A percentile compares a stretch with the other conserved stretches of the same genome.
Conservation (phyloP, 192 early-diverging fungal genomes). For the Coemansia sp. region DNA sequence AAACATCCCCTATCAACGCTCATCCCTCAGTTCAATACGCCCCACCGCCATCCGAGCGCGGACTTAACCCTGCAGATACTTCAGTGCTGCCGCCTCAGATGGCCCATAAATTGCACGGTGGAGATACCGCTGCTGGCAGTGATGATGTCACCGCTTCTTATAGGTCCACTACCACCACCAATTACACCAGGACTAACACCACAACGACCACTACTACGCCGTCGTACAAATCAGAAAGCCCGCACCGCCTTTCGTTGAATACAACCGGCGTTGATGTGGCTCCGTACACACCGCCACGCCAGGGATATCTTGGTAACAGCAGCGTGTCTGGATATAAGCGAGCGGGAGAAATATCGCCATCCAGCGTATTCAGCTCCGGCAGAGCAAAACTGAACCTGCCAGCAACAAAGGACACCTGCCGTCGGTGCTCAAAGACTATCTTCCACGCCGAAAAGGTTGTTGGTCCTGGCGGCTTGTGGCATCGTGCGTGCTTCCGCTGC, state of each 20-base stretch:
- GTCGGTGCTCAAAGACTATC: constrained; percentile 48
- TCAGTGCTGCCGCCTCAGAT: background rate
- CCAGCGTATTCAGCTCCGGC: constrained; percentile 51
- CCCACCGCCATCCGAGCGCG: constrained; percentile 2
- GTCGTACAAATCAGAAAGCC: constrained; percentile 1
- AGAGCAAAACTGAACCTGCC: constrained; percentile 37
- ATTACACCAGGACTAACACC: background rate
- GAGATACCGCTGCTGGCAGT: background rate
- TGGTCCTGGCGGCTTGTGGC: constrained; percentile 55
- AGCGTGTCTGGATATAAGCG: constrained; percentile 11
- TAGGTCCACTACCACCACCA: background rate
- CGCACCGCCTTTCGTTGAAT: background rate
- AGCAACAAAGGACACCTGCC: constrained; percentile 46
- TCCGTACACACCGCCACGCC: constrained; percentile 20
- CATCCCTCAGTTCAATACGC: background rate
- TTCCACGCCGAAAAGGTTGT: constrained; percentile 57
- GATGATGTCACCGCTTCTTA: background rate
- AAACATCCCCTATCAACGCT: background rate
- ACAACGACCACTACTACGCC: background rate
- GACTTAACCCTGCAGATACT: background rate
- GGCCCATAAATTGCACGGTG: background rate
- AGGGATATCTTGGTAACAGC: background rate
- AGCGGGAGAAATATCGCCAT: constrained; percentile 36
- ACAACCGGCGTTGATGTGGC: background rate
- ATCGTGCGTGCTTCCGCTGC: constrained; percentile 55